Base-by-base conservation (phyloP, 768 basidiomycete species). In the Boletus speciosus region DNA sequence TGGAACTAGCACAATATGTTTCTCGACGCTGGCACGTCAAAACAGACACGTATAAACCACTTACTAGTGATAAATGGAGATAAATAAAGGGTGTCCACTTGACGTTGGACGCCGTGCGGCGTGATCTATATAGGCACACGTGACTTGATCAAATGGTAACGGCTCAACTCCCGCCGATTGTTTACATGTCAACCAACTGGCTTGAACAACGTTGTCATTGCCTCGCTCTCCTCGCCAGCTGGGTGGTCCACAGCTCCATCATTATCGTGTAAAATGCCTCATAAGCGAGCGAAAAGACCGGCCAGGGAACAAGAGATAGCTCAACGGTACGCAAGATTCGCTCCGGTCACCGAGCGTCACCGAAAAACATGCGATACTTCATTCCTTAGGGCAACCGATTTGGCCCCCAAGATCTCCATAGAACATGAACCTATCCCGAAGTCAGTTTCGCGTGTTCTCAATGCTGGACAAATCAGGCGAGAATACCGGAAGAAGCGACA, bases 371-470 rank as follows among this genome's bases (percentile, higher is more conserved):
- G 14, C n/a, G 27, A 48, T 29, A 25, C n/a, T 35, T 55, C 29
- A 27, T 25, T 54, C 40, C 49, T 4, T 61, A 86, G 84, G 62
- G 77, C 77, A 49, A 57, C 71, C 42, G 77, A 86, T 70, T 66
- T 80, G 45, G 74, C 79, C 6, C 85, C 83, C 16, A 65, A 59
- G 55, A 73, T 72, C 58, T 61, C 71, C 21, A 68, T 73, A 6
- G 65, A 82, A 62, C 72, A 76, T 43, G 90, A 92, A 61, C 71
- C 76, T 5, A 76, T 91, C 19, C 89, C 90, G 9, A 92, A 90
- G 71, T 80, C 84, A 10, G 78, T 78, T 15, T 68, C 78, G 35
- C 81, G 89, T 14, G 77, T 90, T 19, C 67, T 91, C 37, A 81
- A 90, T 60, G 85, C 88, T 2, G 73, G 72, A 21, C 70, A 75